These are phyloP conservation scores for Dactylonectria macrodidyma DNA, from an alignment of 2,329 filamentous ascomycete species.

Conservation along the genomic window DNA sequence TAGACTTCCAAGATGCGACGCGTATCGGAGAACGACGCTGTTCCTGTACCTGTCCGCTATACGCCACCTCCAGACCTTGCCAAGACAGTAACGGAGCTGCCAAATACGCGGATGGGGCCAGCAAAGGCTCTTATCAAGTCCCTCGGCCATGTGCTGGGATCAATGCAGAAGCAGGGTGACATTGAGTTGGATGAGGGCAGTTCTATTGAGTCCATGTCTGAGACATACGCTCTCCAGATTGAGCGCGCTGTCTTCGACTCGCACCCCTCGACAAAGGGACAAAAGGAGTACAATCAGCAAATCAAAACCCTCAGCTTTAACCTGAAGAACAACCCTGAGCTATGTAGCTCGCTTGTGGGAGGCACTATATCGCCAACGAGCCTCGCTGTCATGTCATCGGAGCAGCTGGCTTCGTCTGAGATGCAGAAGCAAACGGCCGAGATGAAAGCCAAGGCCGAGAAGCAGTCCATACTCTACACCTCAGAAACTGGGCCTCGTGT, in stretches of 20 bases:
- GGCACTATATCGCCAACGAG: conserved; percentile 80
- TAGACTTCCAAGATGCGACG: conserved; percentile 66
- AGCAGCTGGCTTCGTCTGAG: conserved; percentile 94
- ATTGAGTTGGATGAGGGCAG: conserved; percentile 75
- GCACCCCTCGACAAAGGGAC: conserved; percentile 62
- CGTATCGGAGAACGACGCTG: conserved; percentile 64
- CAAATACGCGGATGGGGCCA: conserved; percentile 75
- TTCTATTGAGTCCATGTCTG: conserved; percentile 75
- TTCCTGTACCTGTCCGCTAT: conserved; percentile 57
- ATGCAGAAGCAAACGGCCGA: conserved; percentile 83
- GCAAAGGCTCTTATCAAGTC: conserved; percentile 81
- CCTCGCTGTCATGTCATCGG: conserved; percentile 88
- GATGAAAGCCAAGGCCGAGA: conserved; percentile 84
- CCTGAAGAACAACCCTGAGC: conserved; percentile 87
- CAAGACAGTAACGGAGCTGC: conserved; percentile 68
- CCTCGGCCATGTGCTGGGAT: conserved; percentile 76
- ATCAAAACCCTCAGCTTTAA: conserved; percentile 87
- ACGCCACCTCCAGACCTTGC: conserved; percentile 67
- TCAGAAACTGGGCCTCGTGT: conserved; percentile 81
- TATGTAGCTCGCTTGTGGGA: conserved; percentile 83
- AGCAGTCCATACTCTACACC: conserved; percentile 87
- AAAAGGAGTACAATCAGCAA: conserved; percentile 71
- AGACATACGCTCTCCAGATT: conserved; percentile 82
- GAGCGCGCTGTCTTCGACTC: conserved; percentile 78
- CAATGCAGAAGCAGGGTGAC: conserved; percentile 75